Base-by-base conservation (phyloP, 345 rosid species). In the Schrenkiella parvula region DNA sequence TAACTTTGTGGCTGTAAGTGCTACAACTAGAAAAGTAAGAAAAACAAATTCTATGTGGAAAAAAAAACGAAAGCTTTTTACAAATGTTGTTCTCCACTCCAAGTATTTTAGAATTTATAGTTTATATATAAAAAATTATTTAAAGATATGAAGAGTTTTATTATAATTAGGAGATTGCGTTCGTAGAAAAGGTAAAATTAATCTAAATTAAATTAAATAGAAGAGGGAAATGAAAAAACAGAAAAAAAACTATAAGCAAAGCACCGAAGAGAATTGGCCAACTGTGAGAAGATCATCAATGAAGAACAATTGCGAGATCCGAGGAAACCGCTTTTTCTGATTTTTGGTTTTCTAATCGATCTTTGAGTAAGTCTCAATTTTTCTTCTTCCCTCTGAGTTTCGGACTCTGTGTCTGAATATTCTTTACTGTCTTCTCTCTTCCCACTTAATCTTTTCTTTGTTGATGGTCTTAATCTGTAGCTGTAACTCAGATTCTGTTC, bases 291-390 rank as follows among this genome's bases (percentile, higher is more conserved):
- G 8, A 31, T 22, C 39, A 43, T 43, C 66, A 70, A n/a, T 9
- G 59, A 50, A 47, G 61, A 61, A 37, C 53, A 26, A 26, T 31
- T 15, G 55, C 28, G 38, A 72, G 76, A 71, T 71, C 76, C 43
- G 51, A 71, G 6, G 31, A 31, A 17, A 37, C 51, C 68, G 68
- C 42, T 39, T 62, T 2, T 17, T 26, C 3, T 31, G n/a, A 34
- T 47, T 51, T 51, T 37, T 19, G 19, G 0, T 19, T 10, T 6
- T 22, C 25, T 3, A 4, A 15, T 31, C 63, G 10, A 42, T 63
- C 54, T 53, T 25, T 34, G 22, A 61, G 78, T 74, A 50, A 28
- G 31, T 26, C 68, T 38, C 34, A 9, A 1, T 47, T 59, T 63
- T 66, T 66, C 72, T 28, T 39, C 54, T 48, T 13, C 32, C 39